These are phyloP conservation scores for Penicillium freii DNA, from an alignment of 2,329 filamentous ascomycete genomes.

Conservation along the genomic window DNA sequence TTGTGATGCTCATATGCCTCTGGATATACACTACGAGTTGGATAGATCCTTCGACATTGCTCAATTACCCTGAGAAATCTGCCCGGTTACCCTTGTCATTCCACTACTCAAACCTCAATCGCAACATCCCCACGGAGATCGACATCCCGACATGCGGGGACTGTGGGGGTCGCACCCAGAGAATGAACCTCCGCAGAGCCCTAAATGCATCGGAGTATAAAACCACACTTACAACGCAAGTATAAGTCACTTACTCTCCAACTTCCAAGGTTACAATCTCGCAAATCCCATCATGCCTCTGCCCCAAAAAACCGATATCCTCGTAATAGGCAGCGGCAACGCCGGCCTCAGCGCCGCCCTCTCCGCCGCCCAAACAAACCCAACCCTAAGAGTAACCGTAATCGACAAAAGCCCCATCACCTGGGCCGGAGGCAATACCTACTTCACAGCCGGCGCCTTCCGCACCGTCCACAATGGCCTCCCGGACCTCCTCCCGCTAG, in stretches of 20 bases:
- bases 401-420: slow-evolving; percentile 59
- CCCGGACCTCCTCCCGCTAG: slow-evolving; percentile 57
- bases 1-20: not conserved
- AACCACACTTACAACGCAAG: not conserved
- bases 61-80: not conserved
- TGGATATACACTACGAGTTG: not conserved
- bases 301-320: slow-evolving; percentile 23
- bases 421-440: slow-evolving; percentile 64
- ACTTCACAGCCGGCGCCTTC: slow-evolving; percentile 65
- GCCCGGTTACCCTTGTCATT: too few species aligned
- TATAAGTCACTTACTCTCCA: not conserved
- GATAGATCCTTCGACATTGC: not conserved
- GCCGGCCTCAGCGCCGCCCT: slow-evolving; percentile 62
- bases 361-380: slow-evolving; percentile 51
- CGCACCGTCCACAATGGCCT: slow-evolving; percentile 58
- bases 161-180: slow-evolving; percentile 1
- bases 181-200: slow-evolving; percentile 4
- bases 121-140: not conserved
- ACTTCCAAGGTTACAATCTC: too few species aligned
- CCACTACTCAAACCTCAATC: not conserved
- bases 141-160: slow-evolving; percentile 4
- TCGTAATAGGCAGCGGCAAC: slow-evolving; percentile 64
- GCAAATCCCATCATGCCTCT: not conserved
- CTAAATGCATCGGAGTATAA: not conserved
- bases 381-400: slow-evolving; percentile 46